Percentiles rank a stretch among this genome's conserved stretches.
phyloP scores from a whole-genome alignment of 257 asterid species.

The Phtheirospermum japonicum region DNA sequence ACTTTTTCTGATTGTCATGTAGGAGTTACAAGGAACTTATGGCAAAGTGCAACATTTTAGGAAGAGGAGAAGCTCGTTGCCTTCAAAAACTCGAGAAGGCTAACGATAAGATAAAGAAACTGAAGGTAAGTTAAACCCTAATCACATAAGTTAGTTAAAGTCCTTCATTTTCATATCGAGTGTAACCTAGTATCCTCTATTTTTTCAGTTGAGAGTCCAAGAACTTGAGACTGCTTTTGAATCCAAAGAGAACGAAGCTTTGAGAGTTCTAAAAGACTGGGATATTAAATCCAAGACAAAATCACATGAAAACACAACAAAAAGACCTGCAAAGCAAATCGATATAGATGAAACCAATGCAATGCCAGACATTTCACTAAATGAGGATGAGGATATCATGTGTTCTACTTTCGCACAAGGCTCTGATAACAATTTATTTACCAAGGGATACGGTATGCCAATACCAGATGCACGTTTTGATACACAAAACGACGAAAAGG shows the following conservation, averaged over 20 bases:
- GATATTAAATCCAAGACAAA: conserved; percentile 28
- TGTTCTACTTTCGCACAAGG: conserved; percentile 31
- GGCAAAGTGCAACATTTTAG: conserved; percentile 78
- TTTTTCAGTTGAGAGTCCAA: conserved; percentile 60
- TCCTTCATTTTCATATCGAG: conserved; percentile 15
- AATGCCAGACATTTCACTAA: conserved; percentile 25
- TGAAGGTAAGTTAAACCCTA: conserved; percentile 48
- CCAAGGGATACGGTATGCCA: conserved; percentile 28
- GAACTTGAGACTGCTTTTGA: conserved; percentile 65
- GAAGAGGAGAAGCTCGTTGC: conserved; percentile 88
- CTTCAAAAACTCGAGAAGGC: conserved; percentile 75
- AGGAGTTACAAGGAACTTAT: conserved; percentile 96
- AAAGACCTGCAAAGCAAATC: conserved; percentile 28
- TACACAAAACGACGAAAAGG: conserved; percentile 35
- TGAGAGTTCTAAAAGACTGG: conserved; percentile 54
- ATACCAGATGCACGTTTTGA: conserved; percentile 30
- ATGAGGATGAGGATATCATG: conserved; percentile 26
- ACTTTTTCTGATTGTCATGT: conserved; percentile 22
- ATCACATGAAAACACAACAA: conserved; percentile 35
- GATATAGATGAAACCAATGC: conserved; percentile 31
- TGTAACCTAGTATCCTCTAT: conserved; percentile 23
- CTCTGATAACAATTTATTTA: conserved; percentile 23
- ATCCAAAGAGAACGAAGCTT: conserved; percentile 60
- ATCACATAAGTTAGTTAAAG: conserved; percentile 18
- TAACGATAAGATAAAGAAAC: conserved; percentile 61